phyloP scores from a whole-genome alignment of 108 stramenopile species.

The Phaeodactylum tricornutum region DNA sequence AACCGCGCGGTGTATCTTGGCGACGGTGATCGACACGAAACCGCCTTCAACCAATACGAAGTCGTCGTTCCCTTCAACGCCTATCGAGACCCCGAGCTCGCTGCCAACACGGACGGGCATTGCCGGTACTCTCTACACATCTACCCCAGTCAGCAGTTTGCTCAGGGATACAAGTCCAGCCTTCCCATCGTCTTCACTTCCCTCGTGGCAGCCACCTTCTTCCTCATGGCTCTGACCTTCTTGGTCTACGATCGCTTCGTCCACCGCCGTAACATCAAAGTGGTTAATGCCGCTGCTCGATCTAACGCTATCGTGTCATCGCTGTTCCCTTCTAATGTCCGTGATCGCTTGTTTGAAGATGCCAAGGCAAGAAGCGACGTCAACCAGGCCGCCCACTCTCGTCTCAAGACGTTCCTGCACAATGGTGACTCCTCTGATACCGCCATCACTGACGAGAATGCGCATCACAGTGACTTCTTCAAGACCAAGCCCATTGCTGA shows the following conservation, averaged over 20 bases:
- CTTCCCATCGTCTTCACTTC: conserved; percentile 7
- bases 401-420: conserved; percentile 4
- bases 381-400: neutral
- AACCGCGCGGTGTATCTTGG: conserved; percentile 1
- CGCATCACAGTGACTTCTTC: conserved; percentile 4
- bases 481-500: conserved; percentile 40
- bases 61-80: conserved; percentile 2
- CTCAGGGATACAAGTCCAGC: conserved; percentile 1
- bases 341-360: conserved; percentile 8
- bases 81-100: neutral
- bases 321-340: conserved; percentile 11
- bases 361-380: conserved; percentile 1
- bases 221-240: conserved; percentile 4
- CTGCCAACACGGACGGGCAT: neutral
- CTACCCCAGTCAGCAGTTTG: conserved; percentile 8
- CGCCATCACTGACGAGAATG: neutral
- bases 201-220: conserved; percentile 2
- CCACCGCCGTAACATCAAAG: conserved; percentile 2
- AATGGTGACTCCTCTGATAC: neutral
- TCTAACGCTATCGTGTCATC: conserved; percentile 7
- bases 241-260: conserved; percentile 8
- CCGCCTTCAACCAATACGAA: neutral
- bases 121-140: conserved; percentile 14
- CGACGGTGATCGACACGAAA: conserved; percentile 3
- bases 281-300: conserved; percentile 3